These are phyloP conservation scores for Goffeauzyma gilvescens DNA, from an alignment of 768 basidiomycete species.

Conservation along the genomic window DNA sequence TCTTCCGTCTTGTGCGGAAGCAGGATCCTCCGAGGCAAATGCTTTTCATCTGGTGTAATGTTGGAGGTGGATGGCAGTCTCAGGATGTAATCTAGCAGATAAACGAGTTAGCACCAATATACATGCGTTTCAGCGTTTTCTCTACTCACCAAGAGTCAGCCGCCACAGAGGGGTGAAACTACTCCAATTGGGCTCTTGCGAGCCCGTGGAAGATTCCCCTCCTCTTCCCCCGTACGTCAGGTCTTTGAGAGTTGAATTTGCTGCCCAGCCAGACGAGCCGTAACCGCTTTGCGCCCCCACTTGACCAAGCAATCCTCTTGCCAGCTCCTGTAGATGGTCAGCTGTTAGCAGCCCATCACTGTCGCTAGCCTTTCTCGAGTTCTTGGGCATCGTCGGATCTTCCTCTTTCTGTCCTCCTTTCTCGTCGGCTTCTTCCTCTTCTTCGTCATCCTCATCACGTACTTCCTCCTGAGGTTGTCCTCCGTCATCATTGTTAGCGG, in stretches of 20 bases:
- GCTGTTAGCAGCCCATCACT: slow-evolving; percentile 53
- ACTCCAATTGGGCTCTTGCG: slow-evolving; percentile 63
- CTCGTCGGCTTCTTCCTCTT: slow-evolving; percentile 12
- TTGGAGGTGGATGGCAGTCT: too few relatives aligned
- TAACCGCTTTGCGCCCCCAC: slow-evolving; percentile 46
- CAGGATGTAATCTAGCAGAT: not conserved
- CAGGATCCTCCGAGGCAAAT: slow-evolving; percentile 44
- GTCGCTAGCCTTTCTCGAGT: slow-evolving; percentile 43
- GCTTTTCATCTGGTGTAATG: slow-evolving; percentile 24
- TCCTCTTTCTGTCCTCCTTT: slow-evolving; percentile 13
- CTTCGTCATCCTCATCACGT: slow-evolving; percentile 14
- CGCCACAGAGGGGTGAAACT: slow-evolving; percentile 74
- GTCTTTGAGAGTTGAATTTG: slow-evolving; percentile 12
- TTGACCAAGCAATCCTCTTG: slow-evolving; percentile 22
- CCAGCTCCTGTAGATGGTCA: slow-evolving; percentile 42
- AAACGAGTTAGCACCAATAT: too few relatives aligned
- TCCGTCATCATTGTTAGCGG: too few relatives aligned
- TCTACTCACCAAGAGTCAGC: slow-evolving; percentile 47
- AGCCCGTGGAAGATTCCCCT: slow-evolving; percentile 37
- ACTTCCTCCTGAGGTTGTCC: slow-evolving; percentile 29
- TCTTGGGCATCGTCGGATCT: slow-evolving; percentile 54
- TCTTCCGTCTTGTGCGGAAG: slow-evolving; percentile 43
- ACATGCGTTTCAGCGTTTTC: too few relatives aligned
- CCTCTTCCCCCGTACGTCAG: slow-evolving; percentile 42
- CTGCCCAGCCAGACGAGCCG: slow-evolving; percentile 31